Percentiles rank a stretch among this genome's conserved stretches.
These are phyloP conservation scores for Agrocybe praecox DNA, from an alignment of 768 basidiomycete species.

Conservation along the genomic window DNA sequence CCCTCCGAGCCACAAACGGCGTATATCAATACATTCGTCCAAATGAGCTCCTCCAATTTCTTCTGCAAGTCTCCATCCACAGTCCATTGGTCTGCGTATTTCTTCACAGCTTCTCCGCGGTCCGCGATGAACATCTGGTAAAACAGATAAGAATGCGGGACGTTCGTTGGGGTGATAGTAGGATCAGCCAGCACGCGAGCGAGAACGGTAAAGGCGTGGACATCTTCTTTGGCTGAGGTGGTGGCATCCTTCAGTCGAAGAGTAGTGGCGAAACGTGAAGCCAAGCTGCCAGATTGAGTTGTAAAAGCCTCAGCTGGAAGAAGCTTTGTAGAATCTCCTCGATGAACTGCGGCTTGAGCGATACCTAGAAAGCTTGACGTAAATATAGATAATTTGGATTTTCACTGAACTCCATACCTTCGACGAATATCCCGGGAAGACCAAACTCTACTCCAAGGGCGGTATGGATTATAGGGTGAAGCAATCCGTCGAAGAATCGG, in stretches of 20 bases:
- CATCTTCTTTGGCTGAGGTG: not conserved
- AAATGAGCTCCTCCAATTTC: constrained; percentile 55
- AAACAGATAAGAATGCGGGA: constrained; percentile 8
- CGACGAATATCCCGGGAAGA: constrained; percentile 26
- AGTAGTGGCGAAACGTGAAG: constrained; percentile 12
- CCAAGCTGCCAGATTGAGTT: constrained; percentile 1
- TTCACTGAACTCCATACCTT: constrained; percentile 7
- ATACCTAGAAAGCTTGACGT: constrained; percentile 8
- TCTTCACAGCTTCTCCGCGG: constrained; percentile 34
- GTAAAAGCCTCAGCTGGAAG: constrained; percentile 11
- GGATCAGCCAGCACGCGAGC: constrained; percentile 17
- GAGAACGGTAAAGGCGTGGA: constrained; percentile 21
- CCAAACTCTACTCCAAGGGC: constrained; percentile 64
- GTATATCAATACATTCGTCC: constrained; percentile 48
- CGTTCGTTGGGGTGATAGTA: not conserved
- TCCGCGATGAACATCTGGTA: constrained; percentile 12
- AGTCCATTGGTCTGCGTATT: constrained; percentile 27
- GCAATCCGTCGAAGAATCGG: constrained; percentile 50
- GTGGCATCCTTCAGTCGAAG: constrained; percentile 4
- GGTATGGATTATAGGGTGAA: constrained; percentile 63
- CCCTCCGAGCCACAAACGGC: constrained; percentile 33
- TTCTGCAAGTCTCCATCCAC: constrained; percentile 35
- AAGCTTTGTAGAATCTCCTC: not conserved
- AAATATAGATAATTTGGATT: not conserved
- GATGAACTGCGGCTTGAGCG: constrained; percentile 18